Evolutionary conservation across 2,329 filamentous ascomycete genomes (phyloP), one percentile per base, ranked within the genome.

Genomic region (Beauveria bassiana): DNA sequence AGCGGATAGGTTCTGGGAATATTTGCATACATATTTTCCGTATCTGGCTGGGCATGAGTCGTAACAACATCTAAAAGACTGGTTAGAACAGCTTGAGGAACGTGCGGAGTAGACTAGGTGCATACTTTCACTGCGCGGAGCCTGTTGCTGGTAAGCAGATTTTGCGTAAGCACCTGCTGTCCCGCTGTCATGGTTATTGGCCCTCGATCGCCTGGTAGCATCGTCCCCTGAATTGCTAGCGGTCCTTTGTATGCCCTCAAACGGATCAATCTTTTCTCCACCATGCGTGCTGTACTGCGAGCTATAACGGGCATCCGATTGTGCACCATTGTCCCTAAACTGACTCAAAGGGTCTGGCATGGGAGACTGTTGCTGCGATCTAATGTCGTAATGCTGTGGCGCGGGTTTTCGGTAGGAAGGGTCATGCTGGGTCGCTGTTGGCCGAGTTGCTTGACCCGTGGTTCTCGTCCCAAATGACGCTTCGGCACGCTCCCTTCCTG

Each of bases 261-360:
- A 85, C 0, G 82, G 78, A 51, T 84, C 80, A 5, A 82, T 80
- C 71, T 81, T 86, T 69, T 87, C 85, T 40, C 84, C 83, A 14
- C 81, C 77, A 38, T 80, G 77, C 1, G 76, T 78, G 47, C 78
- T 76, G 67, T 86, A 87, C 0, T 84, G 83, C 6, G 81, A 82
- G 65, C 81, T 82, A 60, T 83, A 77, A n/a, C 83, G 77, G n/a
- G 71, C 70, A 63, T 85, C 81, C 47, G 73, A 61, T 49, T 74
- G 74, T 1, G 70, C 71, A 5, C 79, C 76, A 45, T 64, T 64
- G 1, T 74, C 70, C 66, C 76, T 75, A 62, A 83, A 82, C 56
- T 78, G 73, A 24, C 74, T 77, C 47, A 83, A 67, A 2, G 79
- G 80, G 64, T 85, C 79, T n/a, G 74, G 72, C 64, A 74, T 71